These are phyloP conservation scores for Fusarium bactridioides DNA, from an alignment of 2,329 filamentous ascomycete genomes.

Conservation along the genomic window DNA sequence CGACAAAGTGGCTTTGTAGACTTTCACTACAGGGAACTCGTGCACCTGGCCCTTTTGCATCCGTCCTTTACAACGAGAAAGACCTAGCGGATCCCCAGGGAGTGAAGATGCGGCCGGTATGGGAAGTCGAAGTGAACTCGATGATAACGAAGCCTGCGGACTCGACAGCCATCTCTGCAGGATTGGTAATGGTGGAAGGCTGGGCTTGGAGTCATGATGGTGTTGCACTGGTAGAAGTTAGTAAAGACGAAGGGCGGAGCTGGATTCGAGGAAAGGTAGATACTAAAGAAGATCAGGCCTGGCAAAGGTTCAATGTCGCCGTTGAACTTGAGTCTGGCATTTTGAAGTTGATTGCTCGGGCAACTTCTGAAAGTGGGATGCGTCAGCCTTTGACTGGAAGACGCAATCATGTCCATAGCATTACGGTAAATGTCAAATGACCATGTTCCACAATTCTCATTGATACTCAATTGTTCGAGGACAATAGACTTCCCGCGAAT, in stretches of 20 bases:
- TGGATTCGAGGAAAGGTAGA: neutral
- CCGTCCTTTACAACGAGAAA: conserved; percentile 5
- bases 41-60: neutral
- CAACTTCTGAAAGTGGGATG: neutral
- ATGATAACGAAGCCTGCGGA: conserved; percentile 1
- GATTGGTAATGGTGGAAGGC: neutral
- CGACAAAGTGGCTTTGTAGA: conserved; percentile 14
- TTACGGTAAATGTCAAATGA: conserved; percentile 28
- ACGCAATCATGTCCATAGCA: neutral
- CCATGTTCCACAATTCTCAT: conserved; percentile 52
- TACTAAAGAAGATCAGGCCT: neutral
- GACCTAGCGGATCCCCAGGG: neutral
- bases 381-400: neutral
- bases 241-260: neutral
- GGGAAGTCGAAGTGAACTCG: conserved; percentile 18
- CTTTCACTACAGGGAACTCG: neutral
- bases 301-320: neutral
- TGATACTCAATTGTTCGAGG: neutral
- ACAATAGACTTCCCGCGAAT: neutral
- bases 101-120: neutral
- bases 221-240: neutral
- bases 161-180: neutral
- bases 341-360: neutral
- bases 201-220: conserved; percentile 8
- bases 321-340: neutral